Evolutionary conservation across 1,284 basidiomycete species (phyloP).

Genomic region (Inonotus obliquus): DNA sequence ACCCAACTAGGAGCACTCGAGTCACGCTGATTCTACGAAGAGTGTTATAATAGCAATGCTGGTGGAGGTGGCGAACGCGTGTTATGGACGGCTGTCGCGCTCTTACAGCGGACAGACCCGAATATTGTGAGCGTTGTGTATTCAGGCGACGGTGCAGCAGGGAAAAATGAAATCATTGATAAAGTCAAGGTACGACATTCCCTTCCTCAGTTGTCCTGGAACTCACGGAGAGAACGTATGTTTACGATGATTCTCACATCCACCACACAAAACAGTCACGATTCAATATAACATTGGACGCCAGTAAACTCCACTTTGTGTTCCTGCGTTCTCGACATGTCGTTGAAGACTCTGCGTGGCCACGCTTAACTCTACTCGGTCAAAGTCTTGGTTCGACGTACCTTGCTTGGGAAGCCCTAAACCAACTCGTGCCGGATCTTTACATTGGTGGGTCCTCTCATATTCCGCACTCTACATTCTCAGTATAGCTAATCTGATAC

Average conservation of each 20-base stretch:
- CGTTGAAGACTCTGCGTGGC: conserved; percentile 84
- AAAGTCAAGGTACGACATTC: conserved; percentile 68
- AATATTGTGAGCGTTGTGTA: conserved; percentile 82
- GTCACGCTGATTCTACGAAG: conserved; percentile 29
- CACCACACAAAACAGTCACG: conserved; percentile 72
- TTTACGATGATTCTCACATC: not conserved
- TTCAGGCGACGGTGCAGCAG: conserved; percentile 78
- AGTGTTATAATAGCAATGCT: conserved; percentile 65
- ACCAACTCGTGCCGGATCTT: conserved; percentile 74
- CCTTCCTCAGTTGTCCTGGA: conserved; percentile 5
- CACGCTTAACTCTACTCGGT: conserved; percentile 83
- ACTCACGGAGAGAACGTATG: conserved; percentile 2
- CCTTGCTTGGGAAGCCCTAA: conserved; percentile 80
- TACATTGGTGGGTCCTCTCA: conserved; percentile 68
- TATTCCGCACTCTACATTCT: not conserved
- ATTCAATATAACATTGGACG: conserved; percentile 77
- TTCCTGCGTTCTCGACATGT: conserved; percentile 68
- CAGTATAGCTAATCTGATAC: not conserved
- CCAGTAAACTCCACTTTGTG: conserved; percentile 68
- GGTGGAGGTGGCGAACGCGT: conserved; percentile 97
- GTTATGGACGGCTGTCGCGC: conserved; percentile 86
- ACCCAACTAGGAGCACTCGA: conserved; percentile 23
- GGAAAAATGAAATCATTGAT: conserved; percentile 77
- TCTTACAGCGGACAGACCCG: conserved; percentile 71
- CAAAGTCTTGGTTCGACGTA: conserved; percentile 87